Conservation (phyloP, 2,329 filamentous ascomycete species). For the Fusarium virguliforme region DNA sequence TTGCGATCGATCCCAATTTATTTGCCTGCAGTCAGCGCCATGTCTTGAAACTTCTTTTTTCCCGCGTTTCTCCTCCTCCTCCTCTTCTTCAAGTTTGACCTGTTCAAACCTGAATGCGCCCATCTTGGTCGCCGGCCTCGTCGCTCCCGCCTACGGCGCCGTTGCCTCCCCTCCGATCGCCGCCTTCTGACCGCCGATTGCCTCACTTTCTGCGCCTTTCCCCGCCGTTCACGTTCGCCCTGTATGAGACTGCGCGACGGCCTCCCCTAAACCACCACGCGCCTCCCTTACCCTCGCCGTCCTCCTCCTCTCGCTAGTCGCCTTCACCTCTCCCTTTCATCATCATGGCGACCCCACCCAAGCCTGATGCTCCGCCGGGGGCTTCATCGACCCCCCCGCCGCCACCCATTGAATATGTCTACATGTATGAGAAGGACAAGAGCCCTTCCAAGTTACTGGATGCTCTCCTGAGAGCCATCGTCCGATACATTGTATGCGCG, state of each 20-base stretch:
- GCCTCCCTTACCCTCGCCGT: constrained; percentile 17
- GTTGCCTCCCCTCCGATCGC: constrained; percentile 28
- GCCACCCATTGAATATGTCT: constrained; percentile 68
- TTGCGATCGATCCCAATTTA: constrained; percentile 23
- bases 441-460: constrained; percentile 77
- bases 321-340: constrained; percentile 6
- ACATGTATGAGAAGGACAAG: constrained; percentile 79
- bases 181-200: constrained; percentile 45
- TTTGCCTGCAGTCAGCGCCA: constrained; percentile 9
- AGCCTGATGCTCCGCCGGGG: constrained; percentile 45
- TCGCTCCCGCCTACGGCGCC: constrained; percentile 24
- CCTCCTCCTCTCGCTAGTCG: neutral
- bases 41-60: neutral
- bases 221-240: constrained; percentile 40
- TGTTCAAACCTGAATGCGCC: constrained; percentile 30
- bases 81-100: neutral
- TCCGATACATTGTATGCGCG: constrained; percentile 77
- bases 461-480: constrained; percentile 78
- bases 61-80: neutral
- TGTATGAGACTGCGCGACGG: constrained; percentile 43
- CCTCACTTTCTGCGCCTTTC: constrained; percentile 34
- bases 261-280: constrained; percentile 18
- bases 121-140: constrained; percentile 29
- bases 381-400: constrained; percentile 48
- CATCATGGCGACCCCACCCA: constrained; percentile 50